These are phyloP conservation scores for Trametes elegans DNA, from an alignment of 768 basidiomycete species.

Conservation along the genomic window DNA sequence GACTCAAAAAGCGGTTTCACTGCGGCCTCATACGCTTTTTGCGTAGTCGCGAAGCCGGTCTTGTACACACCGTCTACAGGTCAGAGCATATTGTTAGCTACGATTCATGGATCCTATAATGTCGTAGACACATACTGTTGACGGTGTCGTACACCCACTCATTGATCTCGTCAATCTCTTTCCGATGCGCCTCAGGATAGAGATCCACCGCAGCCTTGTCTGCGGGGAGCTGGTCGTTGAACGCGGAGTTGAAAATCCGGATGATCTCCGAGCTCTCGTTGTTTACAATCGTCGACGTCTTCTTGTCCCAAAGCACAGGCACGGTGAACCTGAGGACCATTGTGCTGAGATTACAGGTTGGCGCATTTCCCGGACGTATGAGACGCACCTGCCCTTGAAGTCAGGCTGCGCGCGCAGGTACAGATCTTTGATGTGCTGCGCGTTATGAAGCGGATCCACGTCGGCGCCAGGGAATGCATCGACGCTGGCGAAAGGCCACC, in stretches of 20 bases:
- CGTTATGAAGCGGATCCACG: constrained; percentile 68
- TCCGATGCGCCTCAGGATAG: constrained; percentile 71
- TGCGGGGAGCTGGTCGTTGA: constrained; percentile 67
- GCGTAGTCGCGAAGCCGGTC: constrained; percentile 80
- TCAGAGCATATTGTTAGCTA: no score
- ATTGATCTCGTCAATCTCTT: constrained; percentile 82
- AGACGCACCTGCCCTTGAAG: constrained; percentile 65
- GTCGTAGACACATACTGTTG: constrained; percentile 72
- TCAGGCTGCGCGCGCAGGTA: constrained; percentile 75
- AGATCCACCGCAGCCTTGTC: constrained; percentile 68
- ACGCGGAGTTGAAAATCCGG: constrained; percentile 85
- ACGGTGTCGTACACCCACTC: constrained; percentile 84
- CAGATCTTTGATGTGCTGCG: constrained; percentile 77
- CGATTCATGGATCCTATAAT: no score
- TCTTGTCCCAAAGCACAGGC: constrained; percentile 92
- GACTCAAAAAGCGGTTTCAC: constrained; percentile 73
- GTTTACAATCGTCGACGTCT: constrained; percentile 83
- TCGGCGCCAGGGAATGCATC: constrained; percentile 71
- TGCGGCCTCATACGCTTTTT: constrained; percentile 76
- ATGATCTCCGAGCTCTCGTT: constrained; percentile 97
- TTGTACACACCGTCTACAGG: constrained; percentile 88
- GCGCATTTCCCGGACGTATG: no score
- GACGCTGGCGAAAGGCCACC: constrained; percentile 83
- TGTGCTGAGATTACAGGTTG: no score
- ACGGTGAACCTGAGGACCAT: constrained; percentile 72